Conservation (phyloP, 345 rosid species). For the Xanthoceras sorbifolium region DNA sequence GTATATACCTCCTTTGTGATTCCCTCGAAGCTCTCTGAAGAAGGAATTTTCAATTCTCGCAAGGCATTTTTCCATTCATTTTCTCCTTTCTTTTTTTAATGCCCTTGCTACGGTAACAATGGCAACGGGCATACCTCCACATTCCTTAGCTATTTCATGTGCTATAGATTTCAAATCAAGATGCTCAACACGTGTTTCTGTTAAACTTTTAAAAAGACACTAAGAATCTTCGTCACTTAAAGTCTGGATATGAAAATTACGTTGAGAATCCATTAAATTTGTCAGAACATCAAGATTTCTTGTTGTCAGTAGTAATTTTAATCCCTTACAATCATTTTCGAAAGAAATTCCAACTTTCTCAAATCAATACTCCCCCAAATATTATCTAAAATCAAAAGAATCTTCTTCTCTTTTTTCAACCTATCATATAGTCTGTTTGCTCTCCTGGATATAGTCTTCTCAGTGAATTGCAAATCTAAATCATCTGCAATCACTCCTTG, state of each 20-base stretch:
- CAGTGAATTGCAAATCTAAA: constrained; percentile 10
- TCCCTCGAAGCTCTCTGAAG: not conserved
- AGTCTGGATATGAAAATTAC: not conserved
- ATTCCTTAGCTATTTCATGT: constrained; percentile 13
- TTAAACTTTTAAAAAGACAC: constrained; percentile 25
- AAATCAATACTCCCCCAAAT: constrained; percentile 27
- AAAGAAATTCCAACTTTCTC: constrained; percentile 34
- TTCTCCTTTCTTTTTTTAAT: constrained; percentile 1
- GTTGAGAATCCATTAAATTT: constrained; percentile 11
- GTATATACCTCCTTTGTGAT: not conserved
- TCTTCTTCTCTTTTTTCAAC: constrained; percentile 16
- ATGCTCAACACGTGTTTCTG: not conserved
- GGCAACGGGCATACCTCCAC: constrained; percentile 31
- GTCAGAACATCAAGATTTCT: constrained; percentile 14
- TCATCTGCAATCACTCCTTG: constrained; percentile 14
- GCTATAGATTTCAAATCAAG: constrained; percentile 14
- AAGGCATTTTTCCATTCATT: constrained; percentile 28
- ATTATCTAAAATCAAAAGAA: constrained; percentile 34
- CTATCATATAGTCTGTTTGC: constrained; percentile 8
- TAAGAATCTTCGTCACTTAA: constrained; percentile 27
- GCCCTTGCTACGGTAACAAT: constrained; percentile 20
- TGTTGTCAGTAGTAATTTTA: constrained; percentile 35
- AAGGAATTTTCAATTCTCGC: not conserved
- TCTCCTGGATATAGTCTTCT: not conserved
- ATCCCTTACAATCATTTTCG: not conserved